These are phyloP conservation scores for Nannizziopsis barbatae DNA, from an alignment of 2,329 filamentous ascomycete species.

Conservation along the genomic window DNA sequence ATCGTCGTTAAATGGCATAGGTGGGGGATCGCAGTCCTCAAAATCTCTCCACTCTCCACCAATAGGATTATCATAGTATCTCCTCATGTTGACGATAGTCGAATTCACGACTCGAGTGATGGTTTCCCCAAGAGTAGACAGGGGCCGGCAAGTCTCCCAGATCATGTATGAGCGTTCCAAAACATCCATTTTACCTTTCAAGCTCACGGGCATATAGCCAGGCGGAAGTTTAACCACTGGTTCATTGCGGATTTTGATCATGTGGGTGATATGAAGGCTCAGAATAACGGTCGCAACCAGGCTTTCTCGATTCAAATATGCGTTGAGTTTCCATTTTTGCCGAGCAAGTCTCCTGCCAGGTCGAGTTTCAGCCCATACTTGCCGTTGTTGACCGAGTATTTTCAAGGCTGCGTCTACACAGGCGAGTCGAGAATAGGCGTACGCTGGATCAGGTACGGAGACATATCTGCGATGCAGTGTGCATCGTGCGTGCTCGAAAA, in stretches of 20 bases:
- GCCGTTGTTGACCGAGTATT: slow-evolving; percentile 36
- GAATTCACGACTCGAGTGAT: neutral
- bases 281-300: slow-evolving; percentile 40
- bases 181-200: slow-evolving; percentile 3
- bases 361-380: slow-evolving; percentile 33
- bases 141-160: slow-evolving; percentile 1
- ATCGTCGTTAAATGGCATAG: too few relatives aligned
- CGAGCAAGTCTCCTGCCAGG: slow-evolving; percentile 32
- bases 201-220: neutral
- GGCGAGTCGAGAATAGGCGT: slow-evolving; percentile 31
- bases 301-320: slow-evolving; percentile 38
- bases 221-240: neutral
- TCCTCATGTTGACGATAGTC: slow-evolving; percentile 2
- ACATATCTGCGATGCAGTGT: slow-evolving; percentile 31
- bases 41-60: neutral
- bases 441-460: slow-evolving; percentile 25
- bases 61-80: neutral
- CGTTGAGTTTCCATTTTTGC: slow-evolving; percentile 36
- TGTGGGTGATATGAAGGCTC: slow-evolving; percentile 34
- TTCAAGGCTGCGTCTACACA: slow-evolving; percentile 39
- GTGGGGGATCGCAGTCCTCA: too few relatives aligned
- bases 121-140: slow-evolving; percentile 4
- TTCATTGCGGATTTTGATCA: slow-evolving; percentile 7
- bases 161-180: slow-evolving; percentile 1
- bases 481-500: slow-evolving; percentile 26